These are phyloP conservation scores for Oxyria digyna DNA, from an alignment of 148 eudicot genomes.

Conservation along the genomic window DNA sequence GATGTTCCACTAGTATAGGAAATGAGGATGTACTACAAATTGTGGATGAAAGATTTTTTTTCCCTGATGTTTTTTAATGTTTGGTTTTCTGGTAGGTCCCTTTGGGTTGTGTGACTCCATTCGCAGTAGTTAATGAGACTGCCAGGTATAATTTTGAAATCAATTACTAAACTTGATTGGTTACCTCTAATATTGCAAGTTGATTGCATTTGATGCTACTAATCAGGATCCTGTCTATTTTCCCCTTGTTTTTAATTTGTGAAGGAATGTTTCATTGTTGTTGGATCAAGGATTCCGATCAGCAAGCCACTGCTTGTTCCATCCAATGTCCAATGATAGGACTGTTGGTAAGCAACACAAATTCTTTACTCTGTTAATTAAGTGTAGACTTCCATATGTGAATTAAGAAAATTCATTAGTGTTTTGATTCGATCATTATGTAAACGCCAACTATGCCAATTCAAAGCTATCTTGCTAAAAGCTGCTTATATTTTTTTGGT, in stretches of 20 bases:
- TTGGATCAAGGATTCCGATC: conserved; percentile 69
- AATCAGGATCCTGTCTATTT: neutral
- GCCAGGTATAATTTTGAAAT: conserved; percentile 42
- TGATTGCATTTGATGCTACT: neutral
- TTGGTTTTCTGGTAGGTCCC: conserved; percentile 53
- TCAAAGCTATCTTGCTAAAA: neutral
- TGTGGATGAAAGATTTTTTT: neutral
- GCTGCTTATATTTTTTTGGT: neutral
- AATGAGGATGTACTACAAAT: neutral
- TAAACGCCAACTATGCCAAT: neutral
- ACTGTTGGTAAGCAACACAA: conserved; percentile 47
- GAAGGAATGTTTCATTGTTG: conserved; percentile 39
- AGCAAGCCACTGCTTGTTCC: conserved; percentile 61
- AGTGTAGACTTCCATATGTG: neutral
- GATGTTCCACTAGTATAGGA: neutral
- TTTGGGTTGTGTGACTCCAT: conserved; percentile 91
- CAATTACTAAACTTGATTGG: neutral
- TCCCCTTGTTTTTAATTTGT: conserved; percentile 11
- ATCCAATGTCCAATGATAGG: conserved; percentile 78
- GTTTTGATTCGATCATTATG: neutral
- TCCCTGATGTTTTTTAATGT: neutral
- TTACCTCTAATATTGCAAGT: neutral
- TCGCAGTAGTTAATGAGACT: conserved; percentile 72
- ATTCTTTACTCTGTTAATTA: neutral
- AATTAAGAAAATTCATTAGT: neutral